phyloP scores from a whole-genome alignment of 768 basidiomycete species.

The Phlegmacium glaucopus region DNA sequence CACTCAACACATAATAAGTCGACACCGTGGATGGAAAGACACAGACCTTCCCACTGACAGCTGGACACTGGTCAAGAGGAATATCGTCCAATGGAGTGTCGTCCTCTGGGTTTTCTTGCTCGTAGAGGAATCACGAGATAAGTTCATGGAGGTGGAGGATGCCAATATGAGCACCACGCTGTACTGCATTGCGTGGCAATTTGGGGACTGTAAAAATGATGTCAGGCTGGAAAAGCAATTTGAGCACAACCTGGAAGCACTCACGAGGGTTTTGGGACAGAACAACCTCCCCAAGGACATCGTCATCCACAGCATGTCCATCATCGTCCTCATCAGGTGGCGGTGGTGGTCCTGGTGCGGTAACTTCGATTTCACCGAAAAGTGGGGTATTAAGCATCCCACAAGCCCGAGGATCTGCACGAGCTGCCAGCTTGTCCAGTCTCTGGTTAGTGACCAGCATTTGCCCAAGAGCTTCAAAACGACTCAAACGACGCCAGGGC shows the following conservation, averaged over 20 bases:
- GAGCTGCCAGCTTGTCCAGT: slow-evolving; percentile 20
- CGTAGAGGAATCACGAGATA: slow-evolving; percentile 16
- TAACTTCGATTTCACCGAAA: no score
- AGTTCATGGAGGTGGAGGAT: no score
- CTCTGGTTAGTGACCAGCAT: slow-evolving; percentile 23
- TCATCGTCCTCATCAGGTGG: slow-evolving; percentile 5
- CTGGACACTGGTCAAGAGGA: slow-evolving; percentile 4
- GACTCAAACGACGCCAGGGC: slow-evolving; percentile 25
- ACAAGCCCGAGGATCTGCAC: not conserved
- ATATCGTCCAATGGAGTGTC: slow-evolving; percentile 3
- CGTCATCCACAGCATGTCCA: slow-evolving; percentile 8
- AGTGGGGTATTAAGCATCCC: slow-evolving; percentile 16
- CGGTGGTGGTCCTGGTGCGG: not conserved
- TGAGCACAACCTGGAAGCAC: no score
- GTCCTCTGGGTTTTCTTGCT: slow-evolving; percentile 2
- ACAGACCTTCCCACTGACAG: slow-evolving; percentile 12
- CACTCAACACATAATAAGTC: slow-evolving; percentile 23
- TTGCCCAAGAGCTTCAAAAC: slow-evolving; percentile 21
- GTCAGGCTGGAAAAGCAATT: no score
- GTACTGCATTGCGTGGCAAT: no score
- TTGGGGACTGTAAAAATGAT: no score
- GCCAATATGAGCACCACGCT: no score
- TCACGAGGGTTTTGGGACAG: slow-evolving; percentile 6
- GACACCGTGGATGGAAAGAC: slow-evolving; percentile 24
- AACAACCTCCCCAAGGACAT: slow-evolving; percentile 7